Percentiles rank a stretch among this genome's conserved stretches.
Evolutionary conservation across 1,284 basidiomycete genomes (phyloP).

Genomic region (Apiotrichum domesticum): DNA sequence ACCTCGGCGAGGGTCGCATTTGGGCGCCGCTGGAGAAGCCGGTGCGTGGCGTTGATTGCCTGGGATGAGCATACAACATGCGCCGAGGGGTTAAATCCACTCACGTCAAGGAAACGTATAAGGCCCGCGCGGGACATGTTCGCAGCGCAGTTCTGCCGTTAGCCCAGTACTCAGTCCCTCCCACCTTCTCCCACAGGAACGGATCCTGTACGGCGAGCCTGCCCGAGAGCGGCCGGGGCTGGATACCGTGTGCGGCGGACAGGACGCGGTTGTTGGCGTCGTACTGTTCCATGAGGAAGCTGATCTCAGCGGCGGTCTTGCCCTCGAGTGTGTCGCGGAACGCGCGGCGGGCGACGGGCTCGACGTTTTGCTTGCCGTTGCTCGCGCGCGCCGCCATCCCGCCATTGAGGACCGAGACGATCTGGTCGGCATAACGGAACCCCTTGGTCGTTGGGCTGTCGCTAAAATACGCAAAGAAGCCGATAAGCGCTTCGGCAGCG

Average conservation of each 20-base stretch:
- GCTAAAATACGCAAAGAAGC: conserved; percentile 37
- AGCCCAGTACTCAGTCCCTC: background rate
- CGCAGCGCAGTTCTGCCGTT: conserved; percentile 23
- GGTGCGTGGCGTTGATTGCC: background rate
- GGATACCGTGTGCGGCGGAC: background rate
- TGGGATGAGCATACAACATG: background rate
- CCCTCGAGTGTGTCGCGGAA: background rate
- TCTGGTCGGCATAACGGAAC: conserved; percentile 2
- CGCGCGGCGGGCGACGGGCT: background rate
- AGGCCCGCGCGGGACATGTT: conserved; percentile 10
- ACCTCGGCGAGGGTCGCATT: too few relatives aligned
- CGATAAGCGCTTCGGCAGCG: conserved; percentile 29
- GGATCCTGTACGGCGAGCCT: conserved; percentile 45
- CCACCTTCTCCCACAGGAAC: conserved; percentile 46
- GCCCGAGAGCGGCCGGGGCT: too few relatives aligned
- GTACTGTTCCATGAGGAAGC: conserved; percentile 1
- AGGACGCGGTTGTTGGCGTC: conserved; percentile 7
- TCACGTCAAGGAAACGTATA: conserved; percentile 7
- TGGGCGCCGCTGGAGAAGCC: background rate
- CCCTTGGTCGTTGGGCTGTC: too few relatives aligned
- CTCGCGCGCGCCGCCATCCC: conserved; percentile 20
- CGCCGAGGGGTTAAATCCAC: background rate
- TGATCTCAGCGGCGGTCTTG: background rate
- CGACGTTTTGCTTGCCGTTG: background rate
- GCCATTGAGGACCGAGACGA: conserved; percentile 37